A percentile compares a stretch with the other conserved stretches of the same genome.
These are phyloP conservation scores for Kodamaea kakaduensis DNA, from an alignment of 805 yeast genomes.

Conservation along the genomic window DNA sequence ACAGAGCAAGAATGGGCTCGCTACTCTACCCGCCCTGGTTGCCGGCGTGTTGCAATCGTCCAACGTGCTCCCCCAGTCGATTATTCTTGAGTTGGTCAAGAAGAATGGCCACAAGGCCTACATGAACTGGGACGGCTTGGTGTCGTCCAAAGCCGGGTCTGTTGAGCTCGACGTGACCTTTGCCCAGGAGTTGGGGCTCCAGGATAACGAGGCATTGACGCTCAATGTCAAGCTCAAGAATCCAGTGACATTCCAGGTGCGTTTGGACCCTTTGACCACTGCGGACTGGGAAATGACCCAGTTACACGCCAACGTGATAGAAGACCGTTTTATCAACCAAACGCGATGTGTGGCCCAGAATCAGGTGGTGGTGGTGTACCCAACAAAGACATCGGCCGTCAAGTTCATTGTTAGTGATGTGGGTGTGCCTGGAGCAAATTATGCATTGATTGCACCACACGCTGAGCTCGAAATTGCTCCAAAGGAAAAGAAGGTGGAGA, in stretches of 20 bases:
- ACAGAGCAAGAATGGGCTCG: slow-evolving; percentile 45
- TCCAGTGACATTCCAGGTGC: slow-evolving; percentile 53
- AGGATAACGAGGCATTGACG: slow-evolving; percentile 35
- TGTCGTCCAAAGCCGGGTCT: slow-evolving; percentile 25
- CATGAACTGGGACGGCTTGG: slow-evolving; percentile 69
- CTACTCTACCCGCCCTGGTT: slow-evolving; percentile 50
- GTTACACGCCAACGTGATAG: slow-evolving; percentile 71
- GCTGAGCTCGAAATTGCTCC: slow-evolving; percentile 81
- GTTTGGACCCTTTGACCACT: slow-evolving; percentile 70
- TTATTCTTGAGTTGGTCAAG: slow-evolving; percentile 46
- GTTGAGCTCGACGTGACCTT: slow-evolving; percentile 68
- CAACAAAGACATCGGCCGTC: slow-evolving; percentile 59
- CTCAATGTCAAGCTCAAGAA: slow-evolving; percentile 41
- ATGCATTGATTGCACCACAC: slow-evolving; percentile 56
- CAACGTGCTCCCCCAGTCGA: slow-evolving; percentile 54
- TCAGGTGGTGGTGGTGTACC: slow-evolving; percentile 65
- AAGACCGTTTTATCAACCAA: slow-evolving; percentile 70
- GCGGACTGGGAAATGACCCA: slow-evolving; percentile 93
- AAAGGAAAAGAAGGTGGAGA: slow-evolving; percentile 22
- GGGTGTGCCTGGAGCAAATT: slow-evolving; percentile 37
- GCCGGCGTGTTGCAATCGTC: slow-evolving; percentile 46
- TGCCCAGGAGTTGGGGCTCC: slow-evolving; percentile 49
- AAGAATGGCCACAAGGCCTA: slow-evolving; percentile 27
- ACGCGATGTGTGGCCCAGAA: slow-evolving; percentile 65
- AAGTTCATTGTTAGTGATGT: slow-evolving; percentile 47